Base-by-base conservation (phyloP, 805 yeast genomes). In the Cyberlindnera bimundalis region DNA sequence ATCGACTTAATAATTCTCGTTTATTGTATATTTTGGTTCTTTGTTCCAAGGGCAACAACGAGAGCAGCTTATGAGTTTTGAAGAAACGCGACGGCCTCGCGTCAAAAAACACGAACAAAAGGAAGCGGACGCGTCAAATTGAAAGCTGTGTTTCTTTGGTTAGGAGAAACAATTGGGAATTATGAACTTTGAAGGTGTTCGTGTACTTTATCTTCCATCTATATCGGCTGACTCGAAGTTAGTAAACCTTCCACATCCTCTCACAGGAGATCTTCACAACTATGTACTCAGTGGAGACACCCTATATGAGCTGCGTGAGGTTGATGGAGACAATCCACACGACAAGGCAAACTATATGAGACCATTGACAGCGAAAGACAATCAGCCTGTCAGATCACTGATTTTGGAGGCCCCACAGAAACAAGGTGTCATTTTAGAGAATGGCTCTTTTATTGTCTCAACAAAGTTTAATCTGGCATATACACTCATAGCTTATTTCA, bases 311-410 rank as follows among this genome's bases (percentile, higher is more conserved):
- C 45, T 74, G 14, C 65, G 66, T 38, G 64, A 56, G 36, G 43
- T 70, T 19, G 62, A 62, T 33, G 67, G 68, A 17, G 53, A 60
- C 29, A 71, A 70, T 43, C 61, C 67, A 17, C 63, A 60, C 50
- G 50, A 55, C 40, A 38, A 57, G 39, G 36, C 55, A 44, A 56
- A 56, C 26, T 53, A 56, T 28, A 30, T 50, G 40, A 53, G 62
- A 39, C 51, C 61, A 38, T 38, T 58, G 9, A 56, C 59, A 2
- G 55, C 55, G 38, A 46, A 38, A 8, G 60, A 59, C 51, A 16
- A 50, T 39, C 42, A 57, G 35, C 64, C 70, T 1, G 64, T 73
- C 20, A 73, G 70, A 47, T 72, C 79, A 2, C 50, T 72, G 18
- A 42, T 53, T 1, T 28, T 52, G 21, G 51, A 49, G 27, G 53